Evolutionary conservation across 768 basidiomycete species (phyloP), one percentile per base, ranked within the genome.

Genomic region (Cystobasidium onofrii): DNA sequence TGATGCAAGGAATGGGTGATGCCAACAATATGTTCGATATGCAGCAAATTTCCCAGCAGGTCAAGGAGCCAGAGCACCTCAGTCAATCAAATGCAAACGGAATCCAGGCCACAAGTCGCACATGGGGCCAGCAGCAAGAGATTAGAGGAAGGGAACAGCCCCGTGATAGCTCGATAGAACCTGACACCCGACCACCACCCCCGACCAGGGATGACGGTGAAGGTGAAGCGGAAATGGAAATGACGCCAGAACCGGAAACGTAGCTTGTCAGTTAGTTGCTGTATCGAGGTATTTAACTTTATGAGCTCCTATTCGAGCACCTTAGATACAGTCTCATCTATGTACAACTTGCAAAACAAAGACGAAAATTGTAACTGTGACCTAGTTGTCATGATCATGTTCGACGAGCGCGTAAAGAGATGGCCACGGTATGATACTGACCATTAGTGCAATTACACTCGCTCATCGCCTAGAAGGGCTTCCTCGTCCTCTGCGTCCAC

Each of bases 151-250:
- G 9, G 3, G 46, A 50, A 6, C 39, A 39, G 39, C 7, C 15
- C 39, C 39, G 39, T 15, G 46, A 50, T 3, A 50, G 46, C 46
- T 50, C 46, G 18, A 50, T 50, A 50, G 46, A 50, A 50, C 46
- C 46, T 7, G 46, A 50, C n/a, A 7, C 10, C 12, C 46, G 46
- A 3, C 46, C 46, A 20, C 46, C 46, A 50, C 46, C 46, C 3
- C 46, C 46, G 3, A 12, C 46, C 3, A 13, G 39, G 17, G 69
- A 71, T n/a, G 69, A 39, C 4, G 55, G 33, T n/a, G 69, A 71
- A 41, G 69, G 54, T 29, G 69, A 71, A 36, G 69, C 69, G 12
- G 69, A 71, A 23, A 71, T 71, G 69, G 25, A 60, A 15, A 60
- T 71, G 55, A 60, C 69, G 4, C 55, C 69, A 1, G 69, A 71